Evolutionary conservation across 352 stramenopile species (phyloP), one percentile per base, ranked within the genome.

Genomic region (Phytophthora tentaculata): DNA sequence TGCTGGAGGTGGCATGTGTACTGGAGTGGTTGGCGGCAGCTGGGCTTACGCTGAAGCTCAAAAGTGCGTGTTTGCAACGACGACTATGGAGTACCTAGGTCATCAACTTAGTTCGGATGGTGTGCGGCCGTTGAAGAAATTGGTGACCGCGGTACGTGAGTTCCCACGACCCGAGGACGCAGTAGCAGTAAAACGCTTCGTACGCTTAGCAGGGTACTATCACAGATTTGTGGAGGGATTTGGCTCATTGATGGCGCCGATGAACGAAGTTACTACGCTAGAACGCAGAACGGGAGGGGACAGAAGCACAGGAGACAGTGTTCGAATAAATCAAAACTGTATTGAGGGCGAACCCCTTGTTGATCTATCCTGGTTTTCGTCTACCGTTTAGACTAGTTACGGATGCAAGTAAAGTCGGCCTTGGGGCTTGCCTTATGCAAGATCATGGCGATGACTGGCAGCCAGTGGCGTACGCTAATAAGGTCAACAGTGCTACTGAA

Each of bases 161-260:
- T 52, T 32, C 14, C 9, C 22, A 0, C 5, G 45, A n/a, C 20
- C 45, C 12, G 3, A n/a, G 2, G 45, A 35, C 20, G 19, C 32
- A 14, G 32, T 39, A 14, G 32, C 5, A 9, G 32, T 39, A 9
- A 56, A 56, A 17, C 50, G 29, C 2, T 56, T 56, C 13, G 28
- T 45, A 24, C 50, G 45, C 22, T 41, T 61, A 16, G 54, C 39
- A 10, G 54, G 39, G 22, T 61, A 52, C 7, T 61, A 61, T 17
- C 17, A 14, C 22, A 20, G 5, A 3, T 19, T n/a, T n/a, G 0
- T 32, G 28, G 28, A 32, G 5, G 28, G 28, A 32, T 8, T 32
- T 29, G 39, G 54, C 3, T 37, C 54, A 1, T 28, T 43, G 22
- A 52, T 61, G 39, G 26, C 37, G 9, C 39, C 54, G 7, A 37